These are phyloP conservation scores for Kluyveromyces aestuarii DNA, from an alignment of 805 yeast species.

Conservation along the genomic window DNA sequence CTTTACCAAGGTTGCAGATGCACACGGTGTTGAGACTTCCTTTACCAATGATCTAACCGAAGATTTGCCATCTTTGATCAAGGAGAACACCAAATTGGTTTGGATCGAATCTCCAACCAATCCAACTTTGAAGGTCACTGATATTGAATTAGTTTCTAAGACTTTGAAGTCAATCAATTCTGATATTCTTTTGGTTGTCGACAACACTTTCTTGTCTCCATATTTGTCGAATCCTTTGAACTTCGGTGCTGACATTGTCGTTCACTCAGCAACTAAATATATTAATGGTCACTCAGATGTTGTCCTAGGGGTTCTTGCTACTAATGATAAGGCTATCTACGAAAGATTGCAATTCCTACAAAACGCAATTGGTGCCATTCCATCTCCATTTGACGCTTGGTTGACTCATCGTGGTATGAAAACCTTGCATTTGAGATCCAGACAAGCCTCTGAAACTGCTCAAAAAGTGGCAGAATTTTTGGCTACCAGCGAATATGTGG, in stretches of 20 bases:
- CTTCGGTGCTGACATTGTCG: slow-evolving; percentile 80
- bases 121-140: slow-evolving; percentile 77
- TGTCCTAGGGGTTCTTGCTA: slow-evolving; percentile 75
- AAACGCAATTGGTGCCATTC: slow-evolving; percentile 82
- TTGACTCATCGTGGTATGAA: slow-evolving; percentile 87
- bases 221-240: slow-evolving; percentile 76
- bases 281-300: slow-evolving; percentile 91
- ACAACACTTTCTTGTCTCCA: slow-evolving; percentile 84
- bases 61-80: slow-evolving; percentile 49
- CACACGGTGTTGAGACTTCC: slow-evolving; percentile 63
- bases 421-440: slow-evolving; percentile 73
- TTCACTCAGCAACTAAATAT: slow-evolving; percentile 85
- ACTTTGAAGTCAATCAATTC: slow-evolving; percentile 45
- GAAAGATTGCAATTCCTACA: slow-evolving; percentile 67
- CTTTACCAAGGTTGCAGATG: slow-evolving; percentile 74
- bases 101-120: slow-evolving; percentile 89
- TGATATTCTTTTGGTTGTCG: slow-evolving; percentile 60
- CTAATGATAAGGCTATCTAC: slow-evolving; percentile 51
- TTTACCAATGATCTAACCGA: slow-evolving; percentile 57
- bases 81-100: slow-evolving; percentile 59
- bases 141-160: slow-evolving; percentile 52
- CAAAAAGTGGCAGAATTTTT: slow-evolving; percentile 60
- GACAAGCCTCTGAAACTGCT: slow-evolving; percentile 60
- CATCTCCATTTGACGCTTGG: slow-evolving; percentile 89
- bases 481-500: slow-evolving; percentile 39